Base-by-base conservation (phyloP, 768 basidiomycete species). In the Tulasnella calospora region DNA sequence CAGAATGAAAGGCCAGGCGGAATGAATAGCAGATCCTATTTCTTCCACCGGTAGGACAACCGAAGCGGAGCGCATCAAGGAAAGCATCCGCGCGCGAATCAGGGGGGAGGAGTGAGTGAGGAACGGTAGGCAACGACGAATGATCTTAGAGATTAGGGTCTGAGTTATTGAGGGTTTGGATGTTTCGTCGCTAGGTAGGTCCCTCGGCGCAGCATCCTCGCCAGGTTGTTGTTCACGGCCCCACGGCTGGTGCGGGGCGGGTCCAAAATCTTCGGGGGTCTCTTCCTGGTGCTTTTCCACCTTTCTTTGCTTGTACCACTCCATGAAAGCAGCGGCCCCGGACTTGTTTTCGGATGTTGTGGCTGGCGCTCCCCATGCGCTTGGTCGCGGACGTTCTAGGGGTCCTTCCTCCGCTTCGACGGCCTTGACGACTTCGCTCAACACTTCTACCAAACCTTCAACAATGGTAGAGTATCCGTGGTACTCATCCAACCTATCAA, bases 401-500 rank as follows among this genome's bases (percentile, higher is more conserved):
- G 82, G 82, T 35, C 83, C 85, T 57, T 87, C 87, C 76, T 92
- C 90, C 0, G 84, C 82, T 80, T 90, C 89, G 81, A 98, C 90
- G 44, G 91, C 92, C 74, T 90, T 90, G 76, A 98, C 88, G 15
- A 99, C 91, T 80, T 97, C 94, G 57, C 88, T 89, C 69, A 99
- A 84, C 10, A 98, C 96, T 70, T 94, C 94, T 35, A 98, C 86
- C 3, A 99, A 87, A 0, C 94, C 93, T 80, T 95, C 93, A 1
- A 96, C 94, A 30, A 99, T 85, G 36, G 91, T 83, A 30, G 91
- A 90, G 84, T 99, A 98, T 19, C 96, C 97, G 83, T 99, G 97
- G 83, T 90, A 99, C 80, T 98, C 95, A 82, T 99, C 98, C 27
- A 99, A 86, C 38, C 96, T 90, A 84, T 98, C 97, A 81, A 99